Base-by-base conservation (phyloP, 345 rosid species). In the Bruguiera gymnorhiza region DNA sequence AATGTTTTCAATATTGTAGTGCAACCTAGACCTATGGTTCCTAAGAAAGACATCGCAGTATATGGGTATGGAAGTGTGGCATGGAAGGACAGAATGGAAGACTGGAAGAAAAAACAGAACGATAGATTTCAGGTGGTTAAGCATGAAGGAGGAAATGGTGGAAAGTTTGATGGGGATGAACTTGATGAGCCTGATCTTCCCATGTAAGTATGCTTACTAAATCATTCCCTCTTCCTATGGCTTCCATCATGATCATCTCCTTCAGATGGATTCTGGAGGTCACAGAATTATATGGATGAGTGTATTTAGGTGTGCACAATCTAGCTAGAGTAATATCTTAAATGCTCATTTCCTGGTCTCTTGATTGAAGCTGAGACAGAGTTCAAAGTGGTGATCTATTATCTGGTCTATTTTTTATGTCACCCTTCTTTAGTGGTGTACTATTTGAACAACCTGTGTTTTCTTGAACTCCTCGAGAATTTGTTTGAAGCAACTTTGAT, bases 51-150 rank as follows among this genome's bases (percentile, higher is more conserved):
- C 73, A 86, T 87, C 55, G 89, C 96, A 4, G 88, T 86, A 5
- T 94, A 91, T 80, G 97, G 97, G 29, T 91, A 91, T 65, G 97
- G 97, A 50, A 94, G 98, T 68, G 97, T 93, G 43, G 98, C 98
- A n/a, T 93, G 98, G 98, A 94, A 94, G 68, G 93, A 88, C 50
- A 84, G 96, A 67, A 88, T 94, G 92, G 97, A 91, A 75, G 90
- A 88, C 8, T 91, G 98, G 98, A 89, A 86, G 87, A 88, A 75
- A 79, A 83, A 89, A 66, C 94, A 94, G 79, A 85, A 78, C 8
- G 94, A 88, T 43, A 93, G 84, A 68, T 91, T 89, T 81, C 97
- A 89, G 76, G 89, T 93, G 54, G 85, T 93, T 73, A 86, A 86
- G 68, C 97, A 91, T 56, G 82, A 83, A 80, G 97, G 97, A 71